These are phyloP conservation scores for Phytopythium delawarense DNA, from an alignment of 352 stramenopile genomes.

Conservation along the genomic window DNA sequence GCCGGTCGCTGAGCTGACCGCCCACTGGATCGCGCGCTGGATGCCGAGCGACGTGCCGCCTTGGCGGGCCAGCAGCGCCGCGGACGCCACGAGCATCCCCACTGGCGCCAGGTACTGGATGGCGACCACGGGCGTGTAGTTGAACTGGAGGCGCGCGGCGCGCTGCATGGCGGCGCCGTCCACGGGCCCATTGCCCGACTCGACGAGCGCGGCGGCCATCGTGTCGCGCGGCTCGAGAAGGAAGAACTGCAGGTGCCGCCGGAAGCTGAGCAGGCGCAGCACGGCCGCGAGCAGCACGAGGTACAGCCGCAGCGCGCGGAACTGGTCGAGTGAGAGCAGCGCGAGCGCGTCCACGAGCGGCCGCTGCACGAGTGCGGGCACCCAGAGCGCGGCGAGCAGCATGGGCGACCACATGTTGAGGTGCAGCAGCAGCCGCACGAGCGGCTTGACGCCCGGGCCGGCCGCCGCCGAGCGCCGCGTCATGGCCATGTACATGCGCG, in stretches of 20 bases:
- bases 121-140: slow-evolving; percentile 75
- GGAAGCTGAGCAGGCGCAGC: slow-evolving; percentile 54
- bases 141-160: slow-evolving; percentile 78
- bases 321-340: slow-evolving; percentile 53
- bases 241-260: slow-evolving; percentile 68
- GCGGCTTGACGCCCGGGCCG: neutral
- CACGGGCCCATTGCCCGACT: slow-evolving; percentile 37
- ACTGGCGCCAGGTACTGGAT: slow-evolving; percentile 74
- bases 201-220: slow-evolving; percentile 56
- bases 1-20: slow-evolving; percentile 16
- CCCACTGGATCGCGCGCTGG: slow-evolving; percentile 24
- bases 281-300: slow-evolving; percentile 42
- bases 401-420: slow-evolving; percentile 68
- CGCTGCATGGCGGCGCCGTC: slow-evolving; percentile 57
- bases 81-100: slow-evolving; percentile 31
- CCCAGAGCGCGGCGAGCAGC: slow-evolving; percentile 46
- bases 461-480: slow-evolving; percentile 33
- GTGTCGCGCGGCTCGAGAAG: slow-evolving; percentile 68
- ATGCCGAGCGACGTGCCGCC: slow-evolving; percentile 45
- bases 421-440: slow-evolving; percentile 40
- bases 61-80: slow-evolving; percentile 54
- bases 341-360: slow-evolving; percentile 39
- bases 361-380: slow-evolving; percentile 43
- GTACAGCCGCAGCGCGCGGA: slow-evolving; percentile 46
- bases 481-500: slow-evolving; percentile 76